A percentile compares a stretch with the other conserved stretches of the same genome.
Conservation (phyloP, 306 rosid species). For the Arachis hypogaea region DNA sequence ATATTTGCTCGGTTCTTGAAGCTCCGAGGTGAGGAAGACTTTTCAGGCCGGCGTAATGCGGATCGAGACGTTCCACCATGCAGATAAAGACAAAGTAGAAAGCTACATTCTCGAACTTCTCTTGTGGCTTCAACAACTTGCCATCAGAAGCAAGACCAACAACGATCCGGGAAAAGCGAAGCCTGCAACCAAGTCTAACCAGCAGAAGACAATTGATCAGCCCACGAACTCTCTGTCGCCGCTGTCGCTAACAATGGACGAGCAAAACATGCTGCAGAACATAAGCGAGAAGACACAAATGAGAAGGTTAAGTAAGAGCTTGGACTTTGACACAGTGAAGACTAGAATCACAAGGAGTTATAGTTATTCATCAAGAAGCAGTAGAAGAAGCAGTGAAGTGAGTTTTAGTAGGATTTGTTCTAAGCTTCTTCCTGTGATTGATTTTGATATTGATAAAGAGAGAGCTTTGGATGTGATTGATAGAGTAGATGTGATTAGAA, state of each 20-base stretch:
- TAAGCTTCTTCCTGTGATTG: slow-evolving; percentile 56
- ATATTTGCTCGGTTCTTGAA: slow-evolving; percentile 40
- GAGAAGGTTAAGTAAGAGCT: slow-evolving; percentile 63
- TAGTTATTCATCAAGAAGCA: slow-evolving; percentile 52
- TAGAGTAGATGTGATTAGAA: slow-evolving; percentile 53
- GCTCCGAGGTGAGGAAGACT: slow-evolving; percentile 57
- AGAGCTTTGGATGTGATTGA: slow-evolving; percentile 66
- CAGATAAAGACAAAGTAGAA: slow-evolving; percentile 74
- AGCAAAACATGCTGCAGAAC: slow-evolving; percentile 58
- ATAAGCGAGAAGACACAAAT: slow-evolving; percentile 44
- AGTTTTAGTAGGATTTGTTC: slow-evolving; percentile 52
- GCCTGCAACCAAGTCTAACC: slow-evolving; percentile 40
- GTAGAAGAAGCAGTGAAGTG: slow-evolving; percentile 46
- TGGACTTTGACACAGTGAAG: slow-evolving; percentile 54
- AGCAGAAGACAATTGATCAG: slow-evolving; percentile 37
- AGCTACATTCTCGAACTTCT: slow-evolving; percentile 61
- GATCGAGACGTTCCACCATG: slow-evolving; percentile 80
- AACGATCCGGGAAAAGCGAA: slow-evolving; percentile 35
- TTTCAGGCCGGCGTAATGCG: slow-evolving; percentile 51
- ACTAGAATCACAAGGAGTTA: slow-evolving; percentile 51
- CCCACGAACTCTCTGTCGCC: slow-evolving; percentile 2
- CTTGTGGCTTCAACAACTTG: slow-evolving; percentile 74
- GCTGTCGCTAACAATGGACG: slow-evolving; percentile 49
- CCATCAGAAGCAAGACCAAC: slow-evolving; percentile 45
- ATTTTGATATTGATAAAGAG: slow-evolving; percentile 58